Conservation (phyloP, 768 basidiomycete species). For the Dacryopinax spathularia region DNA sequence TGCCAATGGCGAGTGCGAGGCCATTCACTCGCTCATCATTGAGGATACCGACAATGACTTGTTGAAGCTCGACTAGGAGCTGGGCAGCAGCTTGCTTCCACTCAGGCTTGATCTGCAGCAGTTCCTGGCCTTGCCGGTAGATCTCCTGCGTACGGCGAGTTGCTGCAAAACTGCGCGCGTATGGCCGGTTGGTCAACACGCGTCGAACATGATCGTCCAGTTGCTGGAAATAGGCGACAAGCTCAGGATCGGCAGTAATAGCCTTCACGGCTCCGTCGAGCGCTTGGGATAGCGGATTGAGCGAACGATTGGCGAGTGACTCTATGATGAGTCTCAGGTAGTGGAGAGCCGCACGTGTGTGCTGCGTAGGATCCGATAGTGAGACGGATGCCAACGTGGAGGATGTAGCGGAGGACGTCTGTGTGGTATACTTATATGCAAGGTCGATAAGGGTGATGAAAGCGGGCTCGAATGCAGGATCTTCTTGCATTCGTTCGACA, state of each 20-base stretch:
- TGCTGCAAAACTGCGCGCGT: background rate
- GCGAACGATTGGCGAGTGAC: background rate
- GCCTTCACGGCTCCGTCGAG: background rate
- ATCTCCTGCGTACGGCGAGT: background rate
- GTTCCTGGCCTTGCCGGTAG: background rate
- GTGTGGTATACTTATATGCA: background rate
- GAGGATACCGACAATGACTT: background rate
- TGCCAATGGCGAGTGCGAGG: background rate
- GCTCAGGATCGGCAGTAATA: background rate
- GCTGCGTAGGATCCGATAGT: background rate
- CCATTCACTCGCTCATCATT: background rate
- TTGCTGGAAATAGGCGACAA: background rate
- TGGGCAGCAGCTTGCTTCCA: background rate
- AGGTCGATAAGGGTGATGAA: conserved; percentile 3
- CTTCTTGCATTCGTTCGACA: background rate
- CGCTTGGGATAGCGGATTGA: background rate
- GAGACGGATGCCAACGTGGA: background rate
- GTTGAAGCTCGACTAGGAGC: background rate
- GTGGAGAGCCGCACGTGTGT: background rate
- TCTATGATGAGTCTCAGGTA: background rate
- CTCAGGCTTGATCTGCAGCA: background rate
- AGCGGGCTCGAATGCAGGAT: background rate
- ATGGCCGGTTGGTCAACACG: background rate
- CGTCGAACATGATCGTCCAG: background rate
- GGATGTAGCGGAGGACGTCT: background rate